phyloP scores from a whole-genome alignment of 2,329 filamentous ascomycete genomes.

The Penicillium hordei region DNA sequence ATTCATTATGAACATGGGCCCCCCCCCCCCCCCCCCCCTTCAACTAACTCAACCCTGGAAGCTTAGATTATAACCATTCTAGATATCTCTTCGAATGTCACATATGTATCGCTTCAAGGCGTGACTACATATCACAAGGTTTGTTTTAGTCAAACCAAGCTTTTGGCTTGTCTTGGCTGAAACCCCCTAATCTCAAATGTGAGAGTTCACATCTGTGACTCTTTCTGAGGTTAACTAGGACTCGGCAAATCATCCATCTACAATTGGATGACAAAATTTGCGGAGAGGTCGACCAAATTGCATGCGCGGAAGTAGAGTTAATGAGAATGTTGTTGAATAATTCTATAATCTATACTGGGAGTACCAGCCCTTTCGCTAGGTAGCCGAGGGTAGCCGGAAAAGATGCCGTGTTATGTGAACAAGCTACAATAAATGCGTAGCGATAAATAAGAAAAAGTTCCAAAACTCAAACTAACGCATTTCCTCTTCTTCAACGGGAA shows the following conservation, averaged over 20 bases:
- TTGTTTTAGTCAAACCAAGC: neutral
- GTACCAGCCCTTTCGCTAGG: neutral
- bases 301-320: neutral
- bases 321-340: neutral
- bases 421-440: neutral
- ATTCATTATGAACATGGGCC: no score
- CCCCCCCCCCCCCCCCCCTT: no score
- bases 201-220: neutral
- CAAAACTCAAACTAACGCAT: neutral
- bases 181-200: neutral
- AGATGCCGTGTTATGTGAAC: neutral
- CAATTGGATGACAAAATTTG: neutral
- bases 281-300: neutral
- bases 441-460: neutral
- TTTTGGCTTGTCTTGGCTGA: neutral
- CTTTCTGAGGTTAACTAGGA: neutral
- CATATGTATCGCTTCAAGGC: neutral
- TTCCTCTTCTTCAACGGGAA: slow-evolving; percentile 23
- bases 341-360: neutral
- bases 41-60: no score
- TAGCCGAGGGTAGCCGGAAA: neutral
- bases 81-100: neutral
- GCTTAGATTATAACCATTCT: neutral
- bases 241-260: neutral
- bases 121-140: neutral